phyloP scores from a whole-genome alignment of 2,329 filamentous ascomycete genomes.

The Exophiala dermatitidis region DNA sequence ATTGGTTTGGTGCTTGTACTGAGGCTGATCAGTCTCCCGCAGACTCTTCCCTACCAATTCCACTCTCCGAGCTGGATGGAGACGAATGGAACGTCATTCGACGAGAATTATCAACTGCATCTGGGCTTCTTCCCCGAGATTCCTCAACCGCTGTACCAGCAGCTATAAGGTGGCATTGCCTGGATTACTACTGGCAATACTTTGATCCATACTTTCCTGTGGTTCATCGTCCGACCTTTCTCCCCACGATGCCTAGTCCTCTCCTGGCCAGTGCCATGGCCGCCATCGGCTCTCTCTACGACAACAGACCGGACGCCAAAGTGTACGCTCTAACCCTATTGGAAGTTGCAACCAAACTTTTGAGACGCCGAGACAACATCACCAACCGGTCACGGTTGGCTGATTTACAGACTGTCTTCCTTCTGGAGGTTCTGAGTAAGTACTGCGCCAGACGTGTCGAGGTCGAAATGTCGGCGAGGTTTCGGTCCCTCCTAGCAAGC shows the following conservation, averaged over 20 bases:
- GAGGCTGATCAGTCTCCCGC: constrained; percentile 28
- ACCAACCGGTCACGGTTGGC: constrained; percentile 32
- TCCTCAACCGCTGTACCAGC: constrained; percentile 34
- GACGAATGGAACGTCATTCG: constrained; percentile 34
- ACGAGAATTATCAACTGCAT: constrained; percentile 33
- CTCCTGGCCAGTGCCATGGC: constrained; percentile 33
- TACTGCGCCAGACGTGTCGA: constrained; percentile 31
- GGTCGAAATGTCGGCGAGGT: constrained; percentile 31
- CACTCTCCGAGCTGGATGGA: constrained; percentile 37
- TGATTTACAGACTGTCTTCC: constrained; percentile 34
- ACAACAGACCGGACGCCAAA: constrained; percentile 31
- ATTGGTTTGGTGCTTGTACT: constrained; percentile 24
- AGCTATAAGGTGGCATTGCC: constrained; percentile 34
- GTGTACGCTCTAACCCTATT: constrained; percentile 32
- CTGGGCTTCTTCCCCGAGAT: constrained; percentile 31
- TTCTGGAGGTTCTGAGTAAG: constrained; percentile 32
- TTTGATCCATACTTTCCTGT: constrained; percentile 35
- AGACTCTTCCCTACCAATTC: constrained; percentile 36
- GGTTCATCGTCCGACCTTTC: constrained; percentile 32
- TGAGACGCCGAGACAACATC: constrained; percentile 29
- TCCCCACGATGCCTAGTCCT: constrained; percentile 30
- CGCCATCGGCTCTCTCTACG: constrained; percentile 34
- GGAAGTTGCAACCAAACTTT: constrained; percentile 31
- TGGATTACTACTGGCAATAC: constrained; percentile 33
- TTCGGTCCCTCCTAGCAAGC: constrained; percentile 32